Conservation (phyloP, 202 grass and related monocot genomes). For the Eragrostis tef region DNA sequence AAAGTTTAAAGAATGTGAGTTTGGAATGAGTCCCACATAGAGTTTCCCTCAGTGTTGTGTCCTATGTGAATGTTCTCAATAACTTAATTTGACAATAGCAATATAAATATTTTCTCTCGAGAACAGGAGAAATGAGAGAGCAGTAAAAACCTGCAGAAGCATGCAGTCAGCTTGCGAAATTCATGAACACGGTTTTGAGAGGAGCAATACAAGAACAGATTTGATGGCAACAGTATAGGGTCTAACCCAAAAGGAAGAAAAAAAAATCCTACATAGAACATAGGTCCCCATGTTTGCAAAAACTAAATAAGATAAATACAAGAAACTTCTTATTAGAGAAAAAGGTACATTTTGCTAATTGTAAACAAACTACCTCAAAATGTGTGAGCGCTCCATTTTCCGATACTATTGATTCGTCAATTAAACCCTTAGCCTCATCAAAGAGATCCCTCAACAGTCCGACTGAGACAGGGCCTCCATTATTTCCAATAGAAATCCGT, state of each 20-base stretch:
- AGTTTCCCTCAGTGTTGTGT: not conserved
- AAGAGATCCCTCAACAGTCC: conserved; percentile 62
- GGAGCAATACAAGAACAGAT: conserved; percentile 11
- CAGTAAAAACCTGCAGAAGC: conserved; percentile 75
- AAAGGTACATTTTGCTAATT: not conserved
- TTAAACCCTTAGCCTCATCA: conserved; percentile 52
- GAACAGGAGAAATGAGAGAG: conserved; percentile 79
- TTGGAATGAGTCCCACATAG: too few relatives aligned
- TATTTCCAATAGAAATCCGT: conserved; percentile 71
- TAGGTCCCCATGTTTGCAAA: not conserved
- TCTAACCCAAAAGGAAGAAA: too few relatives aligned
- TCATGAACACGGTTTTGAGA: not conserved
- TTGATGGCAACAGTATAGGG: not conserved
- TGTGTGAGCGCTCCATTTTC: conserved; percentile 82
- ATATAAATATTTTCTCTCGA: conserved; percentile 73
- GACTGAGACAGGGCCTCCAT: conserved; percentile 66
- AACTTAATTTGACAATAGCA: conserved; percentile 82
- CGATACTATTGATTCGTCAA: conserved; percentile 67
- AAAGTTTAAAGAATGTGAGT: too few relatives aligned
- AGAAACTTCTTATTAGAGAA: not conserved
- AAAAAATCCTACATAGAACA: not conserved
- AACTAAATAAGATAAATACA: not conserved
- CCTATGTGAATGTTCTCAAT: not conserved
- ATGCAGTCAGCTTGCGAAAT: not conserved
- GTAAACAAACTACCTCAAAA: conserved; percentile 65